These are phyloP conservation scores for Papiliotrema nemorosa DNA, from an alignment of 1,284 basidiomycete species.

Conservation along the genomic window DNA sequence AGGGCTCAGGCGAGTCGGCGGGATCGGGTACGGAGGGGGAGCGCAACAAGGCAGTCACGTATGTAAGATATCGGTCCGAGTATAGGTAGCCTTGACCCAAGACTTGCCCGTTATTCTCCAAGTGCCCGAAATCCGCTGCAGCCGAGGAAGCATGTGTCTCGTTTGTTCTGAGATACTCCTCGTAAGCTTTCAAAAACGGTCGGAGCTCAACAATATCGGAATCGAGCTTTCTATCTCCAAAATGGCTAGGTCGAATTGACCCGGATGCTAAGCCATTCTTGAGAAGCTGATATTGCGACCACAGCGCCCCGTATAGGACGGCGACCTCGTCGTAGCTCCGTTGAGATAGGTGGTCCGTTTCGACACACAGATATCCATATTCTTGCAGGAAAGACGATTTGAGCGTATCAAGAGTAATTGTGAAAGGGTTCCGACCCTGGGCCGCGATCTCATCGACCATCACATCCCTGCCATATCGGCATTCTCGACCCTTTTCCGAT, in stretches of 20 bases:
- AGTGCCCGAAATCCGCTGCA: slow-evolving; percentile 21
- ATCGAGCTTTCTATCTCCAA: slow-evolving; percentile 30
- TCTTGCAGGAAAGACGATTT: slow-evolving; percentile 13
- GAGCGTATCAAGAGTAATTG: slow-evolving; percentile 47
- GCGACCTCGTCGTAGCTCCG: slow-evolving; percentile 66
- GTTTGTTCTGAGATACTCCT: slow-evolving; percentile 50
- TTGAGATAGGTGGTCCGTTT: slow-evolving; percentile 51
- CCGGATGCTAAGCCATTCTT: slow-evolving; percentile 63
- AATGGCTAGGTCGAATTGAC: slow-evolving; percentile 50
- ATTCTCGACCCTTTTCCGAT: slow-evolving; percentile 48
- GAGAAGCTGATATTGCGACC: slow-evolving; percentile 64
- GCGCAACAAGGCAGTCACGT: slow-evolving; percentile 39
- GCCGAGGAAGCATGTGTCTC: slow-evolving; percentile 20
- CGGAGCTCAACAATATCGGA: slow-evolving; percentile 62
- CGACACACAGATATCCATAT: background rate
- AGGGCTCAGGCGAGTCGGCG: background rate
- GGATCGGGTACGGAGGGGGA: slow-evolving; percentile 28
- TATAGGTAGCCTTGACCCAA: slow-evolving; percentile 56
- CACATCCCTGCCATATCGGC: slow-evolving; percentile 40
- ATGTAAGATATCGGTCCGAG: slow-evolving; percentile 63
- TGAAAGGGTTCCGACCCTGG: slow-evolving; percentile 50
- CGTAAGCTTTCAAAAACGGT: slow-evolving; percentile 55
- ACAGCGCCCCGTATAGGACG: slow-evolving; percentile 58
- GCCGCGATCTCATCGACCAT: slow-evolving; percentile 25
- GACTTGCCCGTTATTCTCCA: slow-evolving; percentile 9